Evolutionary conservation across 176 grass and related monocot genomes (phyloP), one percentile per base, ranked within the genome.

Genomic region (Rhynchospora pubera): DNA sequence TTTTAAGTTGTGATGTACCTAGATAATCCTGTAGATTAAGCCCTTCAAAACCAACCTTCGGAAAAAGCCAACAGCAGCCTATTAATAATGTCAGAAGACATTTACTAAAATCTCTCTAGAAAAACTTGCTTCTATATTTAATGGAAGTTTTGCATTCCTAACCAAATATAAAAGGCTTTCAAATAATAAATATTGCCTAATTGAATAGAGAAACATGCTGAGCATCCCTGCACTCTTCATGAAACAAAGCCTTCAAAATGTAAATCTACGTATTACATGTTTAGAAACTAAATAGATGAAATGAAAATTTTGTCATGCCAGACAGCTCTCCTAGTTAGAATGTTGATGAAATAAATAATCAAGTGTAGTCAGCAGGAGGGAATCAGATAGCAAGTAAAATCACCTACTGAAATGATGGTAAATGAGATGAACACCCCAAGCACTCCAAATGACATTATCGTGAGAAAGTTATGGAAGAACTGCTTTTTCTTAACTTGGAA

Each of bases 401-500:
- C 82, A 97, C 94, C 90, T 65, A 87, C 78, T 2, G 95, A 89
- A 84, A 98, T 79, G 65, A 98, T 93, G 28, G 57, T 68, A 60
- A 92, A 86, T 2, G 92, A 98, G 84, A 98, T 98, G 73, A 98
- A 94, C 23, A 93, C 89, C 0, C 95, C 92, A 2, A 88, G 81
- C 51, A 93, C 87, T 70, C 92, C 95, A 56, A 98, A 94, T 34
- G 90, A 89, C 92, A 94, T 90, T 84, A 98, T 98, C 46, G 92
- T 98, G 86, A 94, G 75, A 78, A 98, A 93, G 12, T 97, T 94
- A 68, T 93, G 92, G 78, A 97, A 97, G 81, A 97, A 97, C 83
- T 93, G 95, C 44, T 97, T 94, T 64, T 97, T 97, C 90, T 97
- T 97, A 19, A 97, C 95, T 83, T 94, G 88, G 79, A 97, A 94